A percentile compares a stretch with the other conserved stretches of the same genome.
Evolutionary conservation across 257 asterid species (phyloP).

Genomic region (Rubia yunnanensis): DNA sequence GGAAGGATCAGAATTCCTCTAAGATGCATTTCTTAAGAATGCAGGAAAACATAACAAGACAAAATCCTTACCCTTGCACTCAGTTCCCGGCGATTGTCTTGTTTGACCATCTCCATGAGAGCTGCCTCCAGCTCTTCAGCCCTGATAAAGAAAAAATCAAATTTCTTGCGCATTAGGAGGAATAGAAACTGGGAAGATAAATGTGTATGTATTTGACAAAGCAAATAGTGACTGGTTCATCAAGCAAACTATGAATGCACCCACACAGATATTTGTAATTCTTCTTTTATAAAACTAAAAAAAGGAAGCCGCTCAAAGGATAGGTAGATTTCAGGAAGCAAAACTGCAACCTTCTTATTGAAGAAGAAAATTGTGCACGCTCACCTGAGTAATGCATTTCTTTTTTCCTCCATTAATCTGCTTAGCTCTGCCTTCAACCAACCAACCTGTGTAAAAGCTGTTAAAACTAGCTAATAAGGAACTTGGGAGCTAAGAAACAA

Average conservation of each 20-base stretch:
- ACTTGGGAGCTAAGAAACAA: neutral
- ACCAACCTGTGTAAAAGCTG: slow-evolving; percentile 51
- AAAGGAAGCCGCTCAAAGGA: too few species aligned
- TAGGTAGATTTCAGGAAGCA: too few species aligned
- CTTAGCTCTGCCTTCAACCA: slow-evolving; percentile 88
- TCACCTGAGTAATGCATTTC: slow-evolving; percentile 73
- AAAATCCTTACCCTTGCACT: slow-evolving; percentile 57
- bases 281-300: neutral
- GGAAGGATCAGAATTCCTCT: neutral
- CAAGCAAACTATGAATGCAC: neutral
- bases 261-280: neutral
- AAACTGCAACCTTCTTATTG: too few species aligned
- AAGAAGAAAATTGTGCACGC: slow-evolving; percentile 3
- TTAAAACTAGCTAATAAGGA: slow-evolving; percentile 11
- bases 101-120: slow-evolving; percentile 72
- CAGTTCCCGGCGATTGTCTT: slow-evolving; percentile 78
- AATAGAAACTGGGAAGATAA: neutral
- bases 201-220: neutral
- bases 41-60: neutral
- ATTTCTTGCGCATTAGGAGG: slow-evolving; percentile 9
- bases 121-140: slow-evolving; percentile 93
- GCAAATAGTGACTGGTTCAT: neutral
- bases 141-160: slow-evolving; percentile 30
- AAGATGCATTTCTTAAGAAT: neutral
- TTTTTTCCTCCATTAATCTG: slow-evolving; percentile 76